These are phyloP conservation scores for Arxiozyma bovina DNA, from an alignment of 1,139 yeast genomes.

Conservation along the genomic window DNA sequence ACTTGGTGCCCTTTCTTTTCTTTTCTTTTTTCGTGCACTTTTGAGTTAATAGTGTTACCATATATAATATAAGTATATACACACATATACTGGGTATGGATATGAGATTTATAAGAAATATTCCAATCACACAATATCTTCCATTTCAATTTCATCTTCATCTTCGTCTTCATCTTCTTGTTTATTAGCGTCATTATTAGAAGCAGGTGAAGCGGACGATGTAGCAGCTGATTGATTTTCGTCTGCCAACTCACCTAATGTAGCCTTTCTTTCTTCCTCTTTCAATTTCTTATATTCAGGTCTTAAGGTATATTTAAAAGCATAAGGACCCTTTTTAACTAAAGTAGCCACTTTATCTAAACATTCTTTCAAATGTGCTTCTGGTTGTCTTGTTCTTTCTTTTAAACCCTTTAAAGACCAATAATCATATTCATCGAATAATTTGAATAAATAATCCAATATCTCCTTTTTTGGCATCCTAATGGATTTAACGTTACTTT, in stretches of 20 bases:
- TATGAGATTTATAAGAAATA: too few relatives aligned
- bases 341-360: slow-evolving; percentile 82
- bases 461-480: slow-evolving; percentile 91
- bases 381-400: slow-evolving; percentile 94
- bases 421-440: slow-evolving; percentile 91
- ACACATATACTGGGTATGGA: neutral
- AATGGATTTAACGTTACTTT: slow-evolving; percentile 60
- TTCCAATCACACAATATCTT: slow-evolving; percentile 29
- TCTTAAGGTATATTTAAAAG: slow-evolving; percentile 79
- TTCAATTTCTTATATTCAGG: slow-evolving; percentile 80
- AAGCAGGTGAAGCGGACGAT: slow-evolving; percentile 30
- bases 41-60: neutral
- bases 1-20: neutral
- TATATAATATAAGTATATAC: neutral
- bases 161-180: slow-evolving; percentile 26
- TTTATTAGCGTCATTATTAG: slow-evolving; percentile 8
- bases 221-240: slow-evolving; percentile 31
- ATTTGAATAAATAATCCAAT: slow-evolving; percentile 74
- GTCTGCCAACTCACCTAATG: slow-evolving; percentile 49
- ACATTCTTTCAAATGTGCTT: slow-evolving; percentile 82
- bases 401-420: slow-evolving; percentile 94
- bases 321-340: slow-evolving; percentile 92
- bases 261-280: slow-evolving; percentile 66
- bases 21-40: neutral
- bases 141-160: slow-evolving; percentile 38